phyloP scores from a whole-genome alignment of 176 grass and related monocot species.

The Paspalum notatum region DNA sequence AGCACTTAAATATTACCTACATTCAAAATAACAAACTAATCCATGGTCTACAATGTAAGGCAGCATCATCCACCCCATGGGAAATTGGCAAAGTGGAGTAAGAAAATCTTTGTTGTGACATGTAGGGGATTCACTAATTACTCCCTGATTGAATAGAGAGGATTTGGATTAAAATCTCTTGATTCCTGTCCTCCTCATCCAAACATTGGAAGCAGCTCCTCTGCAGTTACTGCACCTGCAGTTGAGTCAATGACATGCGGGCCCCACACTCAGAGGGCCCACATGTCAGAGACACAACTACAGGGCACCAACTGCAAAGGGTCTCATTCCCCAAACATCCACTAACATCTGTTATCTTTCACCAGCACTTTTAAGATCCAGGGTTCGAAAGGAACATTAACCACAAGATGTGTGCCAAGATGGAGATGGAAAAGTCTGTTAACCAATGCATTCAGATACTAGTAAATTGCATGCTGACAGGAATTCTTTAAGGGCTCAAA shows the following conservation, averaged over 20 bases:
- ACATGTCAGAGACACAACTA: too few species aligned
- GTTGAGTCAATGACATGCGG: too few species aligned
- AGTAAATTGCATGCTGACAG: neutral
- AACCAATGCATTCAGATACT: conserved; percentile 18
- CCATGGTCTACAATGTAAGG: neutral
- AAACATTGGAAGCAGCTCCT: too few species aligned
- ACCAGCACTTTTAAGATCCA: neutral
- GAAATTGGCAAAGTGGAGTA: conserved; percentile 13
- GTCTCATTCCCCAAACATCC: neutral
- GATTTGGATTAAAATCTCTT: conserved; percentile 2
- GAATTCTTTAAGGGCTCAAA: neutral
- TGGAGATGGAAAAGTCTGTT: conserved; percentile 11
- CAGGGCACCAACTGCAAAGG: too few species aligned
- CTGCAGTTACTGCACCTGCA: too few species aligned
- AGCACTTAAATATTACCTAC: conserved; percentile 13
- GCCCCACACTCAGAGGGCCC: too few species aligned
- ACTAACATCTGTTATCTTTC: neutral
- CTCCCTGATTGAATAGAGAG: neutral
- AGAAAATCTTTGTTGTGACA: conserved; percentile 29
- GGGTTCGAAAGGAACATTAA: conserved; percentile 19
- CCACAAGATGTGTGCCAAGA: neutral
- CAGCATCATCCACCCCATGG: neutral
- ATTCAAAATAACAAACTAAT: conserved; percentile 23
- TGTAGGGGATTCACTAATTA: neutral
- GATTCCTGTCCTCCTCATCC: neutral